phyloP scores from a whole-genome alignment of 1,284 basidiomycete species.

The Xanthoconium separans region DNA sequence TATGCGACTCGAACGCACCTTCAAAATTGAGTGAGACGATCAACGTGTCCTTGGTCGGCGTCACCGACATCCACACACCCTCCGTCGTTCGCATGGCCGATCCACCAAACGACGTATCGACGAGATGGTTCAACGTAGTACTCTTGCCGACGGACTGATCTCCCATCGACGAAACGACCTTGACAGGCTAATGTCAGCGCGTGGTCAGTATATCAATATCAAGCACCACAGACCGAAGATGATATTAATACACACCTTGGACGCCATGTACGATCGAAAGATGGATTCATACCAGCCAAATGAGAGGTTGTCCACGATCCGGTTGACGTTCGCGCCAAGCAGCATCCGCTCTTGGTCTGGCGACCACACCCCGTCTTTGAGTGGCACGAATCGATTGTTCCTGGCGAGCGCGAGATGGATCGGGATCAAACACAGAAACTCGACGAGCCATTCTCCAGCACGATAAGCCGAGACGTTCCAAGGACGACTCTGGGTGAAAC shows the following conservation, averaged over 20 bases:
- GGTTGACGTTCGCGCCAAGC: constrained; percentile 55
- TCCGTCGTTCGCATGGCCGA: constrained; percentile 67
- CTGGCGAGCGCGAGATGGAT: constrained; percentile 59
- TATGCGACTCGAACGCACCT: constrained; percentile 32
- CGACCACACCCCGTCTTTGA: constrained; percentile 58
- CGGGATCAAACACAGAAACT: constrained; percentile 61
- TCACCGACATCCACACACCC: constrained; percentile 68
- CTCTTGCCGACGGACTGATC: constrained; percentile 68
- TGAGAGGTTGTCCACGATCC: constrained; percentile 52
- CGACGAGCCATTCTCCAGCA: constrained; percentile 63
- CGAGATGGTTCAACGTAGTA: constrained; percentile 60
- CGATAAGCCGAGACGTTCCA: constrained; percentile 40
- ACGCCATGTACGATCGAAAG: constrained; percentile 60
- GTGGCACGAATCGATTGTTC: constrained; percentile 58
- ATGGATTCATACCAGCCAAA: constrained; percentile 69
- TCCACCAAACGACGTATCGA: constrained; percentile 64
- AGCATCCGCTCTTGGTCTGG: constrained; percentile 49
- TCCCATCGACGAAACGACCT: constrained; percentile 67
- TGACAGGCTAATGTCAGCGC: constrained; percentile 45
- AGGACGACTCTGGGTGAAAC: background rate
- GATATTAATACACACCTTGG: constrained; percentile 42
- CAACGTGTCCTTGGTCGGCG: constrained; percentile 53
- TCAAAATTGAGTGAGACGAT: constrained; percentile 66
- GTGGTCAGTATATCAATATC: no score
- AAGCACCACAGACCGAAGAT: rapidly evolving